Evolutionary conservation across 2,329 filamentous ascomycete genomes (phyloP).

Genomic region (Pyrenophora tritici-repentis): DNA sequence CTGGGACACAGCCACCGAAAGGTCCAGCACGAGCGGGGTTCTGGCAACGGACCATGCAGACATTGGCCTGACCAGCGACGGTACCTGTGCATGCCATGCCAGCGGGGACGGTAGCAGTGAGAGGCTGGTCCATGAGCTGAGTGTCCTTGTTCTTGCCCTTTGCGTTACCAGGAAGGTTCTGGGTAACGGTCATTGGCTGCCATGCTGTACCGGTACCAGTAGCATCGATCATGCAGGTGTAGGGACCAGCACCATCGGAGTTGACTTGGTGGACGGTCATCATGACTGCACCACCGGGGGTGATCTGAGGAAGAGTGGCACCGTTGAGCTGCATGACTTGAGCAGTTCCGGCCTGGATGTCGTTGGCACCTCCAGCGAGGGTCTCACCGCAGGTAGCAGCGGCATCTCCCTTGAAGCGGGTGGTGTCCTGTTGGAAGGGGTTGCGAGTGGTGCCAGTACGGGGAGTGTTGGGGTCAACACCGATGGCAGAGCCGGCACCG

Average conservation of each 20-base stretch:
- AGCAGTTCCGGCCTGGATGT: conserved; percentile 61
- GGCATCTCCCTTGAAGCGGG: conserved; percentile 62
- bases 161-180: conserved; percentile 58
- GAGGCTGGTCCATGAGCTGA: conserved; percentile 48
- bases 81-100: conserved; percentile 63
- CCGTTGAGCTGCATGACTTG: conserved; percentile 64
- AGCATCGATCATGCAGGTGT: conserved; percentile 67
- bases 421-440: conserved; percentile 68
- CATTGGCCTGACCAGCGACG: conserved; percentile 62
- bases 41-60: conserved; percentile 67
- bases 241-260: conserved; percentile 68
- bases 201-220: conserved; percentile 62
- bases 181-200: conserved; percentile 60
- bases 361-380: conserved; percentile 60
- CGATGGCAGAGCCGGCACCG: conserved; percentile 57
- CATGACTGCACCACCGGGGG: conserved; percentile 56
- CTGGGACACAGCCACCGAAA: conserved; percentile 65
- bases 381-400: conserved; percentile 64
- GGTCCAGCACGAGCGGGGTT: conserved; percentile 65
- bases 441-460: conserved; percentile 64
- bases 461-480: conserved; percentile 62
- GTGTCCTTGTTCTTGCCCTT: conserved; percentile 51
- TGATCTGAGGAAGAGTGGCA: conserved; percentile 62
- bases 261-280: conserved; percentile 73
- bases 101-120: conserved; percentile 63